These are phyloP conservation scores for Botryosphaeria dothidea DNA, from an alignment of 2,329 filamentous ascomycete genomes.

Conservation along the genomic window DNA sequence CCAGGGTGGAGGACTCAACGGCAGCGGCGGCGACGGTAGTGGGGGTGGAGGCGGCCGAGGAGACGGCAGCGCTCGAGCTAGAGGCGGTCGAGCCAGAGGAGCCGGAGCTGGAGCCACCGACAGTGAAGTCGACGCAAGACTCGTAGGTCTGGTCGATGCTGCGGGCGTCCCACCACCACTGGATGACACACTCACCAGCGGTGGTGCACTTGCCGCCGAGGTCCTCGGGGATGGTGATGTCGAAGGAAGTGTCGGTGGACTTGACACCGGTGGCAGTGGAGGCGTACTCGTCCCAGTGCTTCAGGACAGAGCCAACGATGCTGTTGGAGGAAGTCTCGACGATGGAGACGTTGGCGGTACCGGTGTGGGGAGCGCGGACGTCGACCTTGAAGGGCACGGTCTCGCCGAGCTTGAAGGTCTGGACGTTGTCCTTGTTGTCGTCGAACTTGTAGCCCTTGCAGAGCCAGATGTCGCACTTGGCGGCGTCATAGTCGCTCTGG, in stretches of 20 bases:
- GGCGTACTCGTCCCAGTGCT: conserved; percentile 58
- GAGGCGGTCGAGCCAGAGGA: conserved; percentile 18
- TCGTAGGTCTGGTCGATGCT: conserved; percentile 63
- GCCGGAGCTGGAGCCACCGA: conserved; percentile 35
- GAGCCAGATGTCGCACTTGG: conserved; percentile 54
- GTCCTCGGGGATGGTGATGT: conserved; percentile 55
- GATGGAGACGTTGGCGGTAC: conserved; percentile 60
- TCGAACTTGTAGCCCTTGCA: conserved; percentile 61
- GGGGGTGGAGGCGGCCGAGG: background rate
- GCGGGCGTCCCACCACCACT: conserved; percentile 64
- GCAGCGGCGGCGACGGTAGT: background rate
- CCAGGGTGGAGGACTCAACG: conserved; percentile 4
- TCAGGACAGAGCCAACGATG: conserved; percentile 55
- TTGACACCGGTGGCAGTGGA: conserved; percentile 46
- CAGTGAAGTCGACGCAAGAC: conserved; percentile 61
- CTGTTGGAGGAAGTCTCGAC: conserved; percentile 55
- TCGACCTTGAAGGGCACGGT: conserved; percentile 48
- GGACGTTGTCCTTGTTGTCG: conserved; percentile 56
- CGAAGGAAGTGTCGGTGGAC: conserved; percentile 51
- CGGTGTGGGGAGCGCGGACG: conserved; percentile 56
- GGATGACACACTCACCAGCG: conserved; percentile 56
- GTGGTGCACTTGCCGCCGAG: conserved; percentile 49
- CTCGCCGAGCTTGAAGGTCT: conserved; percentile 54
- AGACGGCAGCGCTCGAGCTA: conserved; percentile 13
- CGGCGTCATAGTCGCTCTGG: conserved; percentile 52